phyloP scores from a whole-genome alignment of 23 red algal genomes.

The Gracilariopsis chorda region DNA sequence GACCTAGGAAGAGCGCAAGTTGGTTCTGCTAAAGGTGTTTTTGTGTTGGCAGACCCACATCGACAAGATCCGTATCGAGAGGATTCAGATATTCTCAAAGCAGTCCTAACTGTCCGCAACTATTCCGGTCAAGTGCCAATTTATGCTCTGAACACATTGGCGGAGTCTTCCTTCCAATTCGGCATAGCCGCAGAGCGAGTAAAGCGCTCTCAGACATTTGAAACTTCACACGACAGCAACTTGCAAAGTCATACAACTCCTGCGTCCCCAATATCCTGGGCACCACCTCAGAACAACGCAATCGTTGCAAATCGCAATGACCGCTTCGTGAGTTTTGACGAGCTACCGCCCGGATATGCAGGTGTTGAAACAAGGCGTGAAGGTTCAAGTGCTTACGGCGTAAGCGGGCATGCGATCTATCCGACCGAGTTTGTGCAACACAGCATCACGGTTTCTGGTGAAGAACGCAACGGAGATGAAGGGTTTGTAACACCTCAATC shows the following conservation, averaged over 20 bases:
- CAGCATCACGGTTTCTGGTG: background rate
- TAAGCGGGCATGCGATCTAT: background rate
- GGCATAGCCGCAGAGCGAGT: slow-evolving; percentile 68
- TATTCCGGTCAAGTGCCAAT: slow-evolving; percentile 70
- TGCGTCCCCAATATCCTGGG: background rate
- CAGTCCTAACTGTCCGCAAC: slow-evolving; percentile 69
- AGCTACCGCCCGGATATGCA: background rate
- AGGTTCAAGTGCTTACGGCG: background rate
- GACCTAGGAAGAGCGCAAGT: slow-evolving; percentile 60
- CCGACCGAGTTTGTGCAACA: background rate
- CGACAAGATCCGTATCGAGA: slow-evolving; percentile 55
- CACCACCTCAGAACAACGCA: background rate
- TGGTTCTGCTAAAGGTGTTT: slow-evolving; percentile 57
- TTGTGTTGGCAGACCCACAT: slow-evolving; percentile 67
- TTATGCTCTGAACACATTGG: slow-evolving; percentile 68
- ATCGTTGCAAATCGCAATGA: background rate
- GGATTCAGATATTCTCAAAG: slow-evolving; percentile 79
- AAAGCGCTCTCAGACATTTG: background rate
- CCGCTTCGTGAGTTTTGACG: background rate
- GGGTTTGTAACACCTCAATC: background rate
- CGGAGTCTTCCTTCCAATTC: slow-evolving; percentile 78
- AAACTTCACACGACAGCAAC: background rate
- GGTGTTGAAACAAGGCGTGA: background rate
- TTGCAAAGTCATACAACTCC: background rate
- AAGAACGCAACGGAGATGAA: background rate